Evolutionary conservation across 345 rosid genomes (phyloP), one percentile per base, ranked within the genome.

Genomic region (Clausena lansium): DNA sequence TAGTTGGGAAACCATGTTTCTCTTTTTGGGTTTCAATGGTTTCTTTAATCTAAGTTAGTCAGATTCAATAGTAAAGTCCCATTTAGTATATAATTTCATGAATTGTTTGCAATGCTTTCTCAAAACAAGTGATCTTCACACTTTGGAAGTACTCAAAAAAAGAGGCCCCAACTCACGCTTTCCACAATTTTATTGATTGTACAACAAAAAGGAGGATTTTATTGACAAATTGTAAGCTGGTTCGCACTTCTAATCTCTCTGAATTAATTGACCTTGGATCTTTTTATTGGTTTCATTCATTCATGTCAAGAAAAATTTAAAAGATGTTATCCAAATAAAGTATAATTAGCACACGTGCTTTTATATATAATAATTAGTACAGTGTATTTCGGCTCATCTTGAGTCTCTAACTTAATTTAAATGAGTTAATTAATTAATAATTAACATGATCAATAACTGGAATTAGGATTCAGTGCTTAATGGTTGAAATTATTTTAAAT

Each of bases 1-100:
- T 81, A 11, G 67, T 52, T 73, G 74, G 78, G 30, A 68, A 73
- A 27, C 32, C 58, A 15, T 33, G 50, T 67, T 57, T 52, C 63
- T 35, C 69, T 55, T 76, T 24, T 47, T 52, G 71, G 35, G 73
- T 20, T 76, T 67, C 65, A 58, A 73, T 59, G 52, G 65, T 17
- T 35, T 63, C 14, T 50, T 62, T 71, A 64, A 64, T 55, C 35
- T 2, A 52, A 33, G 20, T 71, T 32, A 30, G 32, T 35, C 76
- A 72, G 9, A 57, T 72, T 33, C 64, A 36, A 19, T 4, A 20
- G 4, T 9, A 9, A 33, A 35, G n/a, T 71, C 2, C 9, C 6
- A 33, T 33, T 71, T 22, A 68, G n/a, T n/a, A n/a, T n/a, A 36
- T 68, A 41, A 41, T 71, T 72, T 58, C 47, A 22, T 35, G 9